Percentiles rank a stretch among this genome's conserved stretches.
phyloP scores from a whole-genome alignment of 176 grass and related monocot species.

The Leersia perrieri region DNA sequence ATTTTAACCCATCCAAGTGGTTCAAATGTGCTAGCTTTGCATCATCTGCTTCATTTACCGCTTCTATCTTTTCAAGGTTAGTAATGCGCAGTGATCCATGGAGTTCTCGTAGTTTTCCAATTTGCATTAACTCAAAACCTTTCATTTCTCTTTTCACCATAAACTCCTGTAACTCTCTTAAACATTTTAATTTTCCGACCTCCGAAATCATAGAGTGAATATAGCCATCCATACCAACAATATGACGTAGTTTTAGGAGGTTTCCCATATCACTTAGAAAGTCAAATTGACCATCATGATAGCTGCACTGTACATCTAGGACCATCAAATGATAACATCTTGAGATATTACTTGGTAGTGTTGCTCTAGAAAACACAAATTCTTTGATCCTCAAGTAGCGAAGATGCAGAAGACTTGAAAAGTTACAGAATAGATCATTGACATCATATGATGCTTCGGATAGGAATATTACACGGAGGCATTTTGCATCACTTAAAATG shows the following conservation, averaged over 20 bases:
- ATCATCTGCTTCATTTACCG: background rate
- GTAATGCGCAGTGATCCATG: background rate
- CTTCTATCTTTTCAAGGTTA: background rate
- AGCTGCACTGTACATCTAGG: background rate
- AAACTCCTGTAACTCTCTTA: background rate
- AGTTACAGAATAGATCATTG: background rate
- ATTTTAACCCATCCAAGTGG: background rate
- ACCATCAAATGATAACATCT: slow-evolving; percentile 3
- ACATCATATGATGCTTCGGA: background rate
- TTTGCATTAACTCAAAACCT: background rate
- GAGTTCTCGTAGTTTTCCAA: background rate
- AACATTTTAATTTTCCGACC: background rate
- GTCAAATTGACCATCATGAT: rapidly evolving
- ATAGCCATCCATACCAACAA: rapidly evolving
- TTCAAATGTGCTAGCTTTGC: background rate
- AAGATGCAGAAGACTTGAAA: slow-evolving; percentile 10
- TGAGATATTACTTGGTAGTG: background rate
- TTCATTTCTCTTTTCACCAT: background rate
- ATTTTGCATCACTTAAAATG: background rate
- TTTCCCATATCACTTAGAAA: background rate
- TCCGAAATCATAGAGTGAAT: background rate
- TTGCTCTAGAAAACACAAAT: background rate
- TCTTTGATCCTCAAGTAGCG: background rate
- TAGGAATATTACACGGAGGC: background rate
- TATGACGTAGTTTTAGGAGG: background rate